A percentile compares a stretch with the other conserved stretches of the same genome.
phyloP scores from a whole-genome alignment of 164 flowering plant genomes.

The Akebia trifoliata region DNA sequence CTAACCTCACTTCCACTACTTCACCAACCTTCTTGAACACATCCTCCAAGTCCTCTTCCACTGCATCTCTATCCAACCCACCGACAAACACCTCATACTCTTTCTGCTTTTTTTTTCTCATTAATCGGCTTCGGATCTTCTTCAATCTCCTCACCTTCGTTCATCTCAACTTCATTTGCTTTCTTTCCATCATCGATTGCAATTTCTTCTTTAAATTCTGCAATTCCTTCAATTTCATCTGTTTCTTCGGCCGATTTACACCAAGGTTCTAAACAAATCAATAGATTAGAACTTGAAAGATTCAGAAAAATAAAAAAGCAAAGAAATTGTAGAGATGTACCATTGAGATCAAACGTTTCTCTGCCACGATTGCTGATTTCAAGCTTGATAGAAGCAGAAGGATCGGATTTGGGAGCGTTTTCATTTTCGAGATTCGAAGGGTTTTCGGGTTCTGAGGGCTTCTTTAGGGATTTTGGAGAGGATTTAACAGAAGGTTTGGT shows the following conservation, averaged over 20 bases:
- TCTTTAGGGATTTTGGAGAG: not conserved
- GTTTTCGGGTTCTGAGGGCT: not conserved
- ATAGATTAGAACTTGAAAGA: not conserved
- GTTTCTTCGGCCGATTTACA: not conserved
- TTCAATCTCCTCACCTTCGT: not conserved
- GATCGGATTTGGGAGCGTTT: conserved; percentile 1
- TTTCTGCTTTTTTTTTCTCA: conserved; percentile 19
- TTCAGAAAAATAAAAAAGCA: not conserved
- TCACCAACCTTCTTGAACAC: conserved; percentile 18
- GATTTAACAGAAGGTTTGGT: not conserved
- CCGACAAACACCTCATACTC: conserved; percentile 25
- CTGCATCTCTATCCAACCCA: conserved; percentile 22
- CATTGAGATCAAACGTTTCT: conserved; percentile 10
- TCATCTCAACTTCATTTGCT: not conserved
- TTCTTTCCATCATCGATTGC: not conserved
- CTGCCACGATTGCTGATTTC: not conserved
- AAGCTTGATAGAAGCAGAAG: not conserved
- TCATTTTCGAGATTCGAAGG: conserved; percentile 2
- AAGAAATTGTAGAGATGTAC: conserved; percentile 2
- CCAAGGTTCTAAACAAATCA: conserved; percentile 10
- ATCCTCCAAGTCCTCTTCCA: conserved; percentile 17
- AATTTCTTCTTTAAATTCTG: conserved; percentile 2
- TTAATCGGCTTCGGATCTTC: not conserved
- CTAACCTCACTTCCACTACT: conserved; percentile 20
- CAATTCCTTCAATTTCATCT: not conserved